Percentiles rank a stretch among this genome's conserved stretches.
Conservation (phyloP, 208 protist species). For the Wallacemonas sp. region DNA sequence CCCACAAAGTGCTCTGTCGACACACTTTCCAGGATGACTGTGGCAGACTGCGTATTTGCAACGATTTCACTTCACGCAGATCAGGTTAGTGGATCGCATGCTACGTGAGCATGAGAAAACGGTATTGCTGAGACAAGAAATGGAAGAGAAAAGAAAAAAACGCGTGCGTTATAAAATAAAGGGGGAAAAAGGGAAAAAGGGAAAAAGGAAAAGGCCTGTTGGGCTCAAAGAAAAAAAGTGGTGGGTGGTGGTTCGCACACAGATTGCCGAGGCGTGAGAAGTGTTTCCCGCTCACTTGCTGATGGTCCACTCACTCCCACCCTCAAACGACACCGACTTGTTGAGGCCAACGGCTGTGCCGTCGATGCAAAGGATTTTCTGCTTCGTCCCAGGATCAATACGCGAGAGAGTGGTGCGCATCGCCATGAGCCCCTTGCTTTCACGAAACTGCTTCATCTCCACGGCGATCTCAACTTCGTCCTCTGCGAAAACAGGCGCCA, state of each 20-base stretch:
- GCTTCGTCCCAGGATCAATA: conserved; percentile 42
- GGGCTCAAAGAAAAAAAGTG: not conserved
- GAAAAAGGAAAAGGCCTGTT: not conserved
- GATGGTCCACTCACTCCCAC: conserved; percentile 74
- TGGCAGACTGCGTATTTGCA: no score
- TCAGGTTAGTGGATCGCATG: no score
- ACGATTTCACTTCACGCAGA: no score
- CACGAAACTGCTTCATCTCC: conserved; percentile 65
- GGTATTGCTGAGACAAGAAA: no score
- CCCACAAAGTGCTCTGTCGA: no score
- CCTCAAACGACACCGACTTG: conserved; percentile 74
- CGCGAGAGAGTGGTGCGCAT: conserved; percentile 71
- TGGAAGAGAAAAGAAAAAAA: conserved; percentile 17
- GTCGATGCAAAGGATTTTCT: conserved; percentile 59
- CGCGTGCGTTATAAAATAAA: no score
- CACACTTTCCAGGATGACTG: no score
- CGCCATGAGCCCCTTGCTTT: conserved; percentile 55
- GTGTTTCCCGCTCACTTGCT: conserved; percentile 11
- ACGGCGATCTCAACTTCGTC: conserved; percentile 76
- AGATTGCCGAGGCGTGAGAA: not conserved
- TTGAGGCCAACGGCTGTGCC: conserved; percentile 83
- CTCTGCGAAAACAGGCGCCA: conserved; percentile 72
- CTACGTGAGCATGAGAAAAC: no score
- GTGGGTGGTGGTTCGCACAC: not conserved
- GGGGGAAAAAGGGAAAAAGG: not conserved